These are phyloP conservation scores for Solanum corneliomulleri DNA, from an alignment of 257 asterid genomes.

Conservation along the genomic window DNA sequence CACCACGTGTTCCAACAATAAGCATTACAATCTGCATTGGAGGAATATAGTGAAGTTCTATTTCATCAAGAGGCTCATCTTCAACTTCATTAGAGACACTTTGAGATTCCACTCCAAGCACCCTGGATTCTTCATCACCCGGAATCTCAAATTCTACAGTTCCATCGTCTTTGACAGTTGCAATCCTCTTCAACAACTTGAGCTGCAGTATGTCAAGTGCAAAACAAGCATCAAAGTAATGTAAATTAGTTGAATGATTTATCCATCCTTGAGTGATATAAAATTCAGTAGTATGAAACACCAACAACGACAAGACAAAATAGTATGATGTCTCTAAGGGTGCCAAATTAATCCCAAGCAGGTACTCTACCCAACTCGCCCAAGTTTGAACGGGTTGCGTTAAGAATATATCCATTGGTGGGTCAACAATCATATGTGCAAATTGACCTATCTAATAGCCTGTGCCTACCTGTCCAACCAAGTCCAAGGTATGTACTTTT, in stretches of 20 bases:
- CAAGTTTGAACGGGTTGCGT: neutral
- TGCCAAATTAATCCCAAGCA: neutral
- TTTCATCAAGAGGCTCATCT: slow-evolving; percentile 51
- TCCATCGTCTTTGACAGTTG: slow-evolving; percentile 85
- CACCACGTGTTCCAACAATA: slow-evolving; percentile 96
- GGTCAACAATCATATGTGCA: neutral
- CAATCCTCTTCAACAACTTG: slow-evolving; percentile 80
- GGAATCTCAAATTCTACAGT: slow-evolving; percentile 92
- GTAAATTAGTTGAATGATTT: neutral
- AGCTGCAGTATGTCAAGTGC: slow-evolving; percentile 71
- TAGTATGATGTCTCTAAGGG: neutral
- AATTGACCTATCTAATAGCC: neutral
- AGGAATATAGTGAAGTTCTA: slow-evolving; percentile 59
- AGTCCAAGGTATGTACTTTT: neutral
- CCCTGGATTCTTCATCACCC: slow-evolving; percentile 46
- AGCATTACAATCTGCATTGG: slow-evolving; percentile 87
- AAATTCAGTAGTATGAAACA: neutral
- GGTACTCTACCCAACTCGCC: neutral
- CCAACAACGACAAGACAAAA: neutral
- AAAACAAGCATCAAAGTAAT: slow-evolving; percentile 10
- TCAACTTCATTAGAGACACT: slow-evolving; percentile 30
- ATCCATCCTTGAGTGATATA: neutral
- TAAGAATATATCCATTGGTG: neutral
- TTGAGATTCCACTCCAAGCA: slow-evolving; percentile 29
- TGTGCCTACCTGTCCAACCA: neutral